Percentiles rank a stretch among this genome's conserved stretches.
Conservation (phyloP, 1,139 yeast species). For the Diutina catenulata region DNA sequence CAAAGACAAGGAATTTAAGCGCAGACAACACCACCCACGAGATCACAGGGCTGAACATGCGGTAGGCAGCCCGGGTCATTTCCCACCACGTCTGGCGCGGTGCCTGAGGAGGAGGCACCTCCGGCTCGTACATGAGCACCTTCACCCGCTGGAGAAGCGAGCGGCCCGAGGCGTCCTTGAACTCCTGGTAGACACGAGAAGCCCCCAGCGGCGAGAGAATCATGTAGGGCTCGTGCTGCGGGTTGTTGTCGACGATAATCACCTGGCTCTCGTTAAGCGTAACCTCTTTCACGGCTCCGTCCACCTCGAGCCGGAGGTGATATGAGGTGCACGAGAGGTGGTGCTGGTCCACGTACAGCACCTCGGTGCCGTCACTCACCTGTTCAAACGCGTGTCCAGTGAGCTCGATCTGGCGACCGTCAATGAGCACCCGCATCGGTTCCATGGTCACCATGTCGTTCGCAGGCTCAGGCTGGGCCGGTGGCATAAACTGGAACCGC, state of each 20-base stretch:
- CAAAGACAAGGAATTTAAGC: not conserved
- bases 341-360: not conserved
- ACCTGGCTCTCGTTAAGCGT: not conserved
- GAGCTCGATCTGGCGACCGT: not conserved
- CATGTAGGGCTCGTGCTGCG: not conserved
- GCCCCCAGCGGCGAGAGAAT: conserved; percentile 1
- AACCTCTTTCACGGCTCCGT: not conserved
- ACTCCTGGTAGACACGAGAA: not conserved
- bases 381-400: not conserved
- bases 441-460: not conserved
- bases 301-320: not conserved
- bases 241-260: not conserved
- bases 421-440: not conserved
- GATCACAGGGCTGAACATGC: too few relatives aligned
- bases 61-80: too few relatives aligned
- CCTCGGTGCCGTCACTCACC: not conserved
- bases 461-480: too few relatives aligned
- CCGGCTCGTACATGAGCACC: not conserved
- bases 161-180: not conserved
- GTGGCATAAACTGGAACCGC: too few relatives aligned
- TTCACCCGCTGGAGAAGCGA: not conserved
- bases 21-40: not conserved
- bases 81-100: too few relatives aligned
- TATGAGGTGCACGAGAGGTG: not conserved
- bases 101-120: too few relatives aligned